Percentiles rank a stretch among this genome's conserved stretches.
phyloP scores from a whole-genome alignment of 176 grass and related monocot species.

The Cenchrus fungigraminus region DNA sequence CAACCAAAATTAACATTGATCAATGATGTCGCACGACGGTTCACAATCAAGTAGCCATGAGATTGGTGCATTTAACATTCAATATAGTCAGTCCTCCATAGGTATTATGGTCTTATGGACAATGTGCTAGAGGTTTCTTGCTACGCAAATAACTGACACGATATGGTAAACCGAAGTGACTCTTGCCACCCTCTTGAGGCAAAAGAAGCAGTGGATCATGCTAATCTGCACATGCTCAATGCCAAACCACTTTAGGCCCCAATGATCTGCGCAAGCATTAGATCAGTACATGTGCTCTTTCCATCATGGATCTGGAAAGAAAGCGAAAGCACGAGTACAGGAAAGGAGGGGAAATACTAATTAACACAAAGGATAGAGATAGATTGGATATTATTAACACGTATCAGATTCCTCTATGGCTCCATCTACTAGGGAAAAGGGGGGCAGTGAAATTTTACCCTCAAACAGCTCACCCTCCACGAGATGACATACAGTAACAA shows the following conservation, averaged over 20 bases:
- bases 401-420: constrained; percentile 37
- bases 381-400: background rate
- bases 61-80: background rate
- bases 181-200: background rate
- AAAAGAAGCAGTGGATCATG: constrained; percentile 10
- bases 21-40: background rate
- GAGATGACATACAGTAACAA: constrained; percentile 6
- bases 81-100: background rate
- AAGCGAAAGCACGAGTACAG: constrained; percentile 39
- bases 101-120: background rate
- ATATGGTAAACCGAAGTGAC: background rate
- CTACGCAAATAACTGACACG: background rate
- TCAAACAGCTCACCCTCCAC: constrained; percentile 23
- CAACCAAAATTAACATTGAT: background rate
- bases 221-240: constrained; percentile 40
- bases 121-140: background rate
- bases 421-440: background rate
- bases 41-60: constrained; percentile 5
- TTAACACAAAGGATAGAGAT: constrained; percentile 40
- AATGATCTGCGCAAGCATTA: constrained; percentile 10
- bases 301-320: constrained; percentile 38
- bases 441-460: background rate
- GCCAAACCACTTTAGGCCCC: constrained; percentile 23
- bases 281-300: constrained; percentile 35
- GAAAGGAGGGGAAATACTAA: background rate